Evolutionary conservation across 768 basidiomycete species (phyloP), one percentile per base, ranked within the genome.

Genomic region (Arthromyces matolae): DNA sequence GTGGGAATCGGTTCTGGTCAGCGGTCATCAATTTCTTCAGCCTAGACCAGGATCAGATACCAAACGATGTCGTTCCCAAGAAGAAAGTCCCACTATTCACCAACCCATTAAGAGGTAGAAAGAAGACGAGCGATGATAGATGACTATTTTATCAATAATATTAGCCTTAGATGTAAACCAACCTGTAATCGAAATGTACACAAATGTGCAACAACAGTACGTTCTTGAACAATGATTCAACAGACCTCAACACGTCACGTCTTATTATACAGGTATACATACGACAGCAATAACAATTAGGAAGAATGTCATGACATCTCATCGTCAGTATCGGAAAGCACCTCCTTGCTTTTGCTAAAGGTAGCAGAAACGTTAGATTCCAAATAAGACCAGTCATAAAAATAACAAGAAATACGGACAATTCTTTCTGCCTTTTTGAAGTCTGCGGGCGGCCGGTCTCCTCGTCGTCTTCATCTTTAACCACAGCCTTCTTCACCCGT

Each of bases 251-350:
- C 10, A 33, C 32, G 29, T 31, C 29, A 31, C 29, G 4, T 33
- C 18, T 33, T 20, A 44, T 32, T n/a, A 23, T 51, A 52, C 36
- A 52, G 39, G 24, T 52, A 52, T 33, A 42, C 41, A 46, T 29
- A 31, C 29, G 28, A 31, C 25, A 14, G 10, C 20, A n/a, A n/a
- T 47, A 23, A 35, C 29, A 29, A 44, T n/a, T 8, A 19, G 5
- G 5, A 19, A 19, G 13, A 16, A 27, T 7, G 20, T 58, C 70
- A 85, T 61, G 77, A 71, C 83, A 84, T 85, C 43, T 88, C 87
- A 23, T 89, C 91, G 61, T 93, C 92, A 2, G 89, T 90, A 62
- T 93, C 90, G 6, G 86, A 86, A 40, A 95, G 80, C 64, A 83
- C 78, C 58, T 84, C 92, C 66, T 90, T 92, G 60, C 89, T 93